Base-by-base conservation (phyloP, 1,284 basidiomycete genomes). In the Cutaneotrichosporon mucoides region DNA sequence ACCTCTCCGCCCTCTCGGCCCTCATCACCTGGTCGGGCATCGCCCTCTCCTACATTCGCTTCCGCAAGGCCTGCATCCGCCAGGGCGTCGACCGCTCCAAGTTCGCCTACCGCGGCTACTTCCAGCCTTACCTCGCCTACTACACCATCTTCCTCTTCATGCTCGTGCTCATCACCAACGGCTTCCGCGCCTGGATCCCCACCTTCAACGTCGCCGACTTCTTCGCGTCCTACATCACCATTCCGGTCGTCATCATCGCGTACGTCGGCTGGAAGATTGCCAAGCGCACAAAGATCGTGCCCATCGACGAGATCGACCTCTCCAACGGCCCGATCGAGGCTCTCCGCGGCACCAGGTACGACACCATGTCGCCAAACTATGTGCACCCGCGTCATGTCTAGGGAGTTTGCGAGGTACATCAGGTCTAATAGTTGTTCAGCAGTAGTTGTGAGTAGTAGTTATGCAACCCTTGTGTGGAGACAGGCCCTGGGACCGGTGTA, bases 1-100 rank as follows among this genome's bases (percentile, higher is more conserved):
- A 86, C 77, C 86, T 89, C 69, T 61, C 60, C 16, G 55, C 62
- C 35, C 65, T 71, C 60, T 13, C 58, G 53, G 16, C 84, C 33
- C 73, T 86, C 57, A 81, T 90, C 79, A 88, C 87, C n/a, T 92
- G 90, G 90, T 86, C 88, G 67, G 86, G 85, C 58, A 92, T 92
- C 68, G 80, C 79, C 37, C 60, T 89, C 47, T 88, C 86, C 5
- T 92, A 90, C 71, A 69, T 88, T 53, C 85, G 87, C 40, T 92
- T 92, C 81, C 81, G 88, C 70, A 72, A 79, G 6, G 91, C 89
- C 24, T 70, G 86, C 72, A 85, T 86, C 68, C 84, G 77, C 1
- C 90, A 93, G 70, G 86, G 87, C 35, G 53, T 58, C 35, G 61
- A 60, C 56, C 56, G 89, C 50, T 76, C 57, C 8, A 81, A 77